Evolutionary conservation across 2,329 filamentous ascomycete species (phyloP).

Genomic region (Aureobasidium sp.): DNA sequence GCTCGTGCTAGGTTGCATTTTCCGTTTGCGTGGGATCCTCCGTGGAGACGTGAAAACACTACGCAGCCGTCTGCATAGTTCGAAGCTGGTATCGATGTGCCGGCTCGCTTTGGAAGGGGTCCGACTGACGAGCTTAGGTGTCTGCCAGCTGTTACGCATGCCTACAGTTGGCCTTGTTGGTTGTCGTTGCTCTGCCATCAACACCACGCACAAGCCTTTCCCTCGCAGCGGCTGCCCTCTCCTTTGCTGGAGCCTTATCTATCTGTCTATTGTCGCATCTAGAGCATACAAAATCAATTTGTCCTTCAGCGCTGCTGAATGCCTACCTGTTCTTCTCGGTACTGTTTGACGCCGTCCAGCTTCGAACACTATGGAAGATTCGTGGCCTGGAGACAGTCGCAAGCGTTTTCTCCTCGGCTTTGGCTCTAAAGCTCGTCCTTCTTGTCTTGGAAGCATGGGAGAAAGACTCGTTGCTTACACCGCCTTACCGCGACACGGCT

Average conservation of each 20-base stretch:
- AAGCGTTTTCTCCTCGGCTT: not conserved
- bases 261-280: not conserved
- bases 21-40: not conserved
- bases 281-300: not conserved
- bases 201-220: not conserved
- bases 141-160: not conserved
- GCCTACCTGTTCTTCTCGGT: not conserved
- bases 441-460: not conserved
- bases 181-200: not conserved
- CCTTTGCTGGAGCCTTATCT: not conserved
- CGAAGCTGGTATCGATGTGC: not conserved
- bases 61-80: not conserved
- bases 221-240: not conserved
- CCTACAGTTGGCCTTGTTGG: not conserved
- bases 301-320: not conserved
- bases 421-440: not conserved
- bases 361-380: not conserved
- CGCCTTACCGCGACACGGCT: not conserved
- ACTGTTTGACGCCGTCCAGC: not conserved
- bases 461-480: not conserved
- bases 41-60: not conserved
- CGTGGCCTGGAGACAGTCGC: not conserved
- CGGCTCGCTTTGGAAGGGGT: not conserved
- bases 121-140: not conserved
- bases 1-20: not conserved